Conservation (phyloP, 2,329 filamentous ascomycete species). For the Phialophora verrucosa region DNA sequence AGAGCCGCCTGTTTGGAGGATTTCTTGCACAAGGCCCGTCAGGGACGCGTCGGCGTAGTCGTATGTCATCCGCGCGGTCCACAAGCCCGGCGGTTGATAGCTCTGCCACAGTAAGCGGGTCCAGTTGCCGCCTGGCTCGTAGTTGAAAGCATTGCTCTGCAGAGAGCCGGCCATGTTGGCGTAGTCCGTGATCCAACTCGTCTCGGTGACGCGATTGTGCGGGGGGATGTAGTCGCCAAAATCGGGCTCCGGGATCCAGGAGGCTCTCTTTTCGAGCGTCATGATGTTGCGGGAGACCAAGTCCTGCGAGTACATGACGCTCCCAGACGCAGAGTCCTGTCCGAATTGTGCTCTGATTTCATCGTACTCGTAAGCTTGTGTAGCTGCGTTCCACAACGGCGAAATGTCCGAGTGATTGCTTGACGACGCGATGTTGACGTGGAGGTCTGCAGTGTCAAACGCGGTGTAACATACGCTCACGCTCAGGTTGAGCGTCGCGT, state of each 20-base stretch:
- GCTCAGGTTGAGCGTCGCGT: conserved; percentile 15
- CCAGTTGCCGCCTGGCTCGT: neutral
- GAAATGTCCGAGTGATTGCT: conserved; percentile 8
- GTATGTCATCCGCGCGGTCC: conserved; percentile 1
- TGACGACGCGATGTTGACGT: conserved; percentile 11
- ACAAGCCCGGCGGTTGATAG: neutral
- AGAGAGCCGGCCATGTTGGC: conserved; percentile 19
- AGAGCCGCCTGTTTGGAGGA: conserved; percentile 9
- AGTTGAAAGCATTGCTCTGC: conserved; percentile 14
- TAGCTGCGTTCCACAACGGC: conserved; percentile 6
- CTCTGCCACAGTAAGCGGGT: conserved; percentile 11
- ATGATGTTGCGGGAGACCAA: conserved; percentile 11
- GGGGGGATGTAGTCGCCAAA: conserved; percentile 11
- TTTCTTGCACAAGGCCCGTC: conserved; percentile 11
- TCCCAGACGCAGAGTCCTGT: neutral
- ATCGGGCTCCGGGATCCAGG: conserved; percentile 16
- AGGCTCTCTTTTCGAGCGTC: conserved; percentile 7
- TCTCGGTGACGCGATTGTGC: conserved; percentile 8
- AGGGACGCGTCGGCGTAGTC: conserved; percentile 12
- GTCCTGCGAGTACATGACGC: conserved; percentile 4
- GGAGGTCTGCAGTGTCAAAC: conserved; percentile 15
- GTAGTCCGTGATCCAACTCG: conserved; percentile 17
- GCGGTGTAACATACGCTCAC: conserved; percentile 15
- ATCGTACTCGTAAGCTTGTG: conserved; percentile 2
- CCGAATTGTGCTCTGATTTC: conserved; percentile 5